A percentile compares a stretch with the other conserved stretches of the same genome.
phyloP scores from a whole-genome alignment of 148 eudicot species.

The Oxyria digyna region DNA sequence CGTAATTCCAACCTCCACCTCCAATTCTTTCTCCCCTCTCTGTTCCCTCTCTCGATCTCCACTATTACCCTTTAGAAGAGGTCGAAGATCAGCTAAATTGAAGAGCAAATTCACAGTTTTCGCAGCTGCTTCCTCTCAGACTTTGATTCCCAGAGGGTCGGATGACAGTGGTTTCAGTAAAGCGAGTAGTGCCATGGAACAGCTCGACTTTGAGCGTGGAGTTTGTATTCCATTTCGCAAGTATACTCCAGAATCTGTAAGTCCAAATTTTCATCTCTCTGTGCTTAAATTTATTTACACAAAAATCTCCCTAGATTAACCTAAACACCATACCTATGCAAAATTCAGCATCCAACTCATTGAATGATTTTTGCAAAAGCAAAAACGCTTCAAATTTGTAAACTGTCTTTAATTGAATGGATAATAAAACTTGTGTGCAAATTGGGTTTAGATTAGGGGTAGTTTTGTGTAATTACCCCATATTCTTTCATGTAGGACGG shows the following conservation, averaged over 20 bases:
- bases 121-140: constrained; percentile 7
- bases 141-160: background rate
- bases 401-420: background rate
- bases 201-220: constrained; percentile 86
- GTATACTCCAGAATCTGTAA: constrained; percentile 69
- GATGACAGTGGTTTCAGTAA: background rate
- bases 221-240: constrained; percentile 96
- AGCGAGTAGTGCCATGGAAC: constrained; percentile 58
- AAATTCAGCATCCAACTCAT: too few relatives aligned
- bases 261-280: background rate
- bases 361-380: too few relatives aligned
- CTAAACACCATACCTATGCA: too few relatives aligned
- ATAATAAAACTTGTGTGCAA: background rate
- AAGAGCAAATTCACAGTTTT: background rate
- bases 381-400: too few relatives aligned
- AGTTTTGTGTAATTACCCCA: background rate
- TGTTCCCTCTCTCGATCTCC: background rate
- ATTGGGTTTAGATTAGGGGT: background rate
- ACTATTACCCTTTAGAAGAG: background rate
- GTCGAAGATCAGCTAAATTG: constrained; percentile 2
- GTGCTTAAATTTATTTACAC: background rate
- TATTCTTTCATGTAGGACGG: background rate
- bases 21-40: background rate
- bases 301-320: too few relatives aligned
- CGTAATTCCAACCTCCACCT: background rate